Conservation (phyloP, 495 filamentous ascomycete genomes). For the Podospora appendiculata region DNA sequence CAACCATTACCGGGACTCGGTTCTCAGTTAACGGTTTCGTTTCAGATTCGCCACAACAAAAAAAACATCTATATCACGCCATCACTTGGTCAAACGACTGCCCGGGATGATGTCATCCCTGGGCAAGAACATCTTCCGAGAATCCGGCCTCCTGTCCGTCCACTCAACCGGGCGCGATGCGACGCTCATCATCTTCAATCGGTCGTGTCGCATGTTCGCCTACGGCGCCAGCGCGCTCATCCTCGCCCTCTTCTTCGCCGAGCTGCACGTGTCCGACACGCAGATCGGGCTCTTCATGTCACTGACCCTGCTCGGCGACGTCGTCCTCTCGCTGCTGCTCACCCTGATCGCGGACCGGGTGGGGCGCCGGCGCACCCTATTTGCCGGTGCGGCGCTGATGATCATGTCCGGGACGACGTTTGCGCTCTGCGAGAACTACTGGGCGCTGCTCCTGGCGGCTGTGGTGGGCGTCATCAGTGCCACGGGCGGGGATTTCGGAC, state of each 20-base stretch:
- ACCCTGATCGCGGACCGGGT: constrained; percentile 70
- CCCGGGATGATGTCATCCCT: too few relatives aligned
- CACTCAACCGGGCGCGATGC: constrained; percentile 49
- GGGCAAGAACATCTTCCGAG: constrained; percentile 11
- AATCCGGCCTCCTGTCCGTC: constrained; percentile 44
- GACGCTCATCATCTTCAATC: constrained; percentile 65
- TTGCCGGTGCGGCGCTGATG: constrained; percentile 64
- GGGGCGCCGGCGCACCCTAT: constrained; percentile 59
- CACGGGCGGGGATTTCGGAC: constrained; percentile 69
- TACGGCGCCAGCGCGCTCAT: constrained; percentile 33
- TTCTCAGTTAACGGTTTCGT: too few relatives aligned
- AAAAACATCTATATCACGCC: too few relatives aligned
- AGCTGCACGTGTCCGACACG: constrained; percentile 54
- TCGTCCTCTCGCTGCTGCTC: constrained; percentile 63
- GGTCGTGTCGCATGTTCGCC: constrained; percentile 51
- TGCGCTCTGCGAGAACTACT: constrained; percentile 60
- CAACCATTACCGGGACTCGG: too few relatives aligned
- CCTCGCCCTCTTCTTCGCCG: constrained; percentile 45
- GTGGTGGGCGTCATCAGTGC: constrained; percentile 80
- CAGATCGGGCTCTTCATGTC: constrained; percentile 85
- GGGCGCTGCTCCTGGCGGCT: constrained; percentile 65
- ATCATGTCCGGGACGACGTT: constrained; percentile 58
- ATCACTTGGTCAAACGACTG: too few relatives aligned
- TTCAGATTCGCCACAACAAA: too few relatives aligned
- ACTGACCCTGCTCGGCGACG: constrained; percentile 73